Evolutionary conservation across 345 rosid genomes (phyloP), one percentile per base, ranked within the genome.

Genomic region (Lumnitzera littorea): DNA sequence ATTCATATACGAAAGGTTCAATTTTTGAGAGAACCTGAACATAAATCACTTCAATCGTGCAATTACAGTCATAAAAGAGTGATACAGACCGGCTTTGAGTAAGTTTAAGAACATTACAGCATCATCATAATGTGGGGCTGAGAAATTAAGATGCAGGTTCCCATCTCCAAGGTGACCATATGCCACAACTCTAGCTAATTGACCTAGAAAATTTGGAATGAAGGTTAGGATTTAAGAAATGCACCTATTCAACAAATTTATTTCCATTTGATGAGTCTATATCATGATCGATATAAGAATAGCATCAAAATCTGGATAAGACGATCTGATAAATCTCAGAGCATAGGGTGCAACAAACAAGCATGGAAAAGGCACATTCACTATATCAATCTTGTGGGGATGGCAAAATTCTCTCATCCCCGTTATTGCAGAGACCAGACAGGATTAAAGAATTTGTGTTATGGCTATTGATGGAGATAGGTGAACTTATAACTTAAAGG

Each of bases 111-210:
- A 63, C 53, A 59, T 70, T 79, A 84, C 99, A 75, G 52, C 62
- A 62, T 94, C 95, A 52, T 82, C 79, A 50, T 88, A 90, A 55
- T 67, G 74, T 20, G 82, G 70, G 8, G 87, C 82, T 53, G 95
- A 94, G 70, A 94, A 69, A 70, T 94, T 90, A 48, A 94, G 90
- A 74, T 94, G 99, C 67, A 94, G 77, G 78, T 94, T 94, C 27
- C 96, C 86, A 15, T 94, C 97, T 60, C 99, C 97, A 9, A 94
- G 95, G 79, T 94, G 97, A 63, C 99, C 99, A 60, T 86, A 90
- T 63, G 75, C 97, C 73, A 88, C 74, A 15, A 88, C 99, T 66
- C 73, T 80, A 43, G 89, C 97, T 23, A 61, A 77, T 62, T 76
- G 70, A 75, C 87, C 99, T 94, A 74, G 65, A 62, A 63, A 59